Conservation (phyloP, 106 monocot genomes). For the Dendrobium chrysotoxum region DNA sequence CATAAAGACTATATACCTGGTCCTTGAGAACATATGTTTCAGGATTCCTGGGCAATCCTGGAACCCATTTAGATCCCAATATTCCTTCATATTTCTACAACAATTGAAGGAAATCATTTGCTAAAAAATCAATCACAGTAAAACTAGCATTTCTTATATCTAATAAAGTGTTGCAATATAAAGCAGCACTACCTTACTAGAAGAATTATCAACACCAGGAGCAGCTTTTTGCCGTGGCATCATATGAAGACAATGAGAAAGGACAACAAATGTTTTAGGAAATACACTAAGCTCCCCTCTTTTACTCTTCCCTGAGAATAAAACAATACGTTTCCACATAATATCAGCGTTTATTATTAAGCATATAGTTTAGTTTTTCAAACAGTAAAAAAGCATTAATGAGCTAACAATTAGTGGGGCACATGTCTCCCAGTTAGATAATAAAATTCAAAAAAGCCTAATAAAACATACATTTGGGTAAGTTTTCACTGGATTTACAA, state of each 20-base stretch:
- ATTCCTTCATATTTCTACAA: constrained; percentile 49
- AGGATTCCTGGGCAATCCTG: constrained; percentile 84
- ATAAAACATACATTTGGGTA: not conserved
- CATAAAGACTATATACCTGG: constrained; percentile 47
- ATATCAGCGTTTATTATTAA: not conserved
- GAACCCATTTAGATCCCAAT: constrained; percentile 30
- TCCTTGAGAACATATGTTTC: constrained; percentile 85
- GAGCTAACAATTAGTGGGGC: not conserved
- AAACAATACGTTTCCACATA: not conserved
- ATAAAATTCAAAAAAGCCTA: not conserved
- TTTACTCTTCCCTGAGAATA: constrained; percentile 78
- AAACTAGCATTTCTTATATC: not conserved
- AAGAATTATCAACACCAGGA: constrained; percentile 24
- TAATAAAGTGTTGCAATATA: not conserved
- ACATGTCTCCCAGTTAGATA: not conserved
- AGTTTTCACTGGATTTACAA: not conserved
- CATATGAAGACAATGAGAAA: constrained; percentile 96
- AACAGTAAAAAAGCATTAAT: not conserved
- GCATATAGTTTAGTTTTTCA: not conserved
- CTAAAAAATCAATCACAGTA: not conserved
- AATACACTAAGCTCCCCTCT: constrained; percentile 90
- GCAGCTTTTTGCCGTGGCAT: constrained; percentile 81
- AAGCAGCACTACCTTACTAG: constrained; percentile 29
- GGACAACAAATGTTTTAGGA: constrained; percentile 62
- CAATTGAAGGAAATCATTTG: not conserved